Percentiles rank a stretch among this genome's conserved stretches.
Conservation (phyloP, 2,329 filamentous ascomycete species). For the Trichoderma oligosporum region DNA sequence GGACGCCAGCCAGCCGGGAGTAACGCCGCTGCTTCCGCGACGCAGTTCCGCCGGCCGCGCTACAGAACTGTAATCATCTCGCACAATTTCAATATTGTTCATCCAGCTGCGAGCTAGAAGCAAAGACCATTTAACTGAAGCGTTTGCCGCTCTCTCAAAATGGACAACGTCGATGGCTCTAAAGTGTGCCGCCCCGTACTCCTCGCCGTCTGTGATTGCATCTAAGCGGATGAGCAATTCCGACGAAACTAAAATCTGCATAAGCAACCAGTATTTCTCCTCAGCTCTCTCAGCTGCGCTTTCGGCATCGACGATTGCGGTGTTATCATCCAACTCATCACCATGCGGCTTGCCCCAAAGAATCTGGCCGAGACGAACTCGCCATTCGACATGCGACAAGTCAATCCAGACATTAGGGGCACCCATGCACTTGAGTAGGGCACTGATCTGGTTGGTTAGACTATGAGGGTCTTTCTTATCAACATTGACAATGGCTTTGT, state of each 20-base stretch:
- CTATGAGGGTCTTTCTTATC: slow-evolving; percentile 59
- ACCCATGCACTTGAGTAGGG: slow-evolving; percentile 62
- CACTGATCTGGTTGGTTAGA: slow-evolving; percentile 66
- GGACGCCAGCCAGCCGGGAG: slow-evolving; percentile 51
- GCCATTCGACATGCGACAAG: slow-evolving; percentile 71
- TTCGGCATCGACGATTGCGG: slow-evolving; percentile 48
- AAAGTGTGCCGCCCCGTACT: slow-evolving; percentile 49
- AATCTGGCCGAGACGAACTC: slow-evolving; percentile 67
- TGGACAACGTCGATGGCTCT: slow-evolving; percentile 55
- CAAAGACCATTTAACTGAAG: slow-evolving; percentile 64
- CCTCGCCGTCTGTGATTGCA: slow-evolving; percentile 57
- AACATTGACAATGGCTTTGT: slow-evolving; percentile 47
- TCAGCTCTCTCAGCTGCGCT: slow-evolving; percentile 51
- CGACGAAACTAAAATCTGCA: slow-evolving; percentile 62
- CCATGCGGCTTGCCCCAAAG: slow-evolving; percentile 58
- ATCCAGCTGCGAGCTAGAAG: slow-evolving; percentile 62
- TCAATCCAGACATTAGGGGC: slow-evolving; percentile 68
- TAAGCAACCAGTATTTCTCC: slow-evolving; percentile 63
- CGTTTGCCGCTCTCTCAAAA: slow-evolving; percentile 59
- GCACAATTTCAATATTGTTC: slow-evolving; percentile 61
- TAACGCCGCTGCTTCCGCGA: slow-evolving; percentile 23
- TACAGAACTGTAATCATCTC: slow-evolving; percentile 33
- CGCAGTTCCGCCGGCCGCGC: slow-evolving; percentile 20
- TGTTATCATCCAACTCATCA: slow-evolving; percentile 51
- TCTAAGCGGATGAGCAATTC: slow-evolving; percentile 64